Conservation (phyloP, 1,284 basidiomycete genomes). For the Trichosporon faecale region DNA sequence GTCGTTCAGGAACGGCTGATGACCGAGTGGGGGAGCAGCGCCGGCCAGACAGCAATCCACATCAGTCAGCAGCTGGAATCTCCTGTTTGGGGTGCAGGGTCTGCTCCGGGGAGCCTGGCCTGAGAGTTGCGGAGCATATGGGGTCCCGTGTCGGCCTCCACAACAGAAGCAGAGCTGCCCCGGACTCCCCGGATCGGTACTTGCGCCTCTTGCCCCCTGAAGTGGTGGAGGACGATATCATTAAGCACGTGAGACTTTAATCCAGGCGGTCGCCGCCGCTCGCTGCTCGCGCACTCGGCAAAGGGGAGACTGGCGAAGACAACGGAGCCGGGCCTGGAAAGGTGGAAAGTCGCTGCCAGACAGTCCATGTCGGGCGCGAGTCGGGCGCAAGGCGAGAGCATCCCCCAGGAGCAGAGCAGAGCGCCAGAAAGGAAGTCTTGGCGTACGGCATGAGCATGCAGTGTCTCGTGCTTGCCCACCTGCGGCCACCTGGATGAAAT, state of each 20-base stretch:
- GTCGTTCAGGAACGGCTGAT: not conserved
- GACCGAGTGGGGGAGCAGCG: not conserved
- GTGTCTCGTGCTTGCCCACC: not conserved
- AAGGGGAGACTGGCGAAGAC: not conserved
- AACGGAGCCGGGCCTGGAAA: too few relatives aligned
- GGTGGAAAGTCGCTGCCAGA: too few relatives aligned
- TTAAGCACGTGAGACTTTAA: not conserved
- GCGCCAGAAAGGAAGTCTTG: not conserved
- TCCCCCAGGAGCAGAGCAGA: not conserved
- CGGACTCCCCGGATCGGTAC: not conserved
- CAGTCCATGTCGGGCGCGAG: too few relatives aligned
- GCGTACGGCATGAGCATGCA: not conserved
- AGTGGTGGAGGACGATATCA: not conserved
- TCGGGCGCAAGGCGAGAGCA: too few relatives aligned
- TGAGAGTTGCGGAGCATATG: not conserved
- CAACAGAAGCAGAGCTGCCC: not conserved
- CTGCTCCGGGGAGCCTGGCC: not conserved
- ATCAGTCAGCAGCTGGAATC: not conserved
- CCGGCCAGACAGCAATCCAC: too few relatives aligned
- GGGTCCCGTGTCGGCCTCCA: not conserved
- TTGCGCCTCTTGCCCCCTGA: not conserved
- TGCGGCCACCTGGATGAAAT: not conserved
- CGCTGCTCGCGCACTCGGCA: not conserved
- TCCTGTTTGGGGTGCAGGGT: not conserved
- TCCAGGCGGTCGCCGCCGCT: too few relatives aligned